Conservation (phyloP, 257 asterid genomes). For the Asclepias syriaca region DNA sequence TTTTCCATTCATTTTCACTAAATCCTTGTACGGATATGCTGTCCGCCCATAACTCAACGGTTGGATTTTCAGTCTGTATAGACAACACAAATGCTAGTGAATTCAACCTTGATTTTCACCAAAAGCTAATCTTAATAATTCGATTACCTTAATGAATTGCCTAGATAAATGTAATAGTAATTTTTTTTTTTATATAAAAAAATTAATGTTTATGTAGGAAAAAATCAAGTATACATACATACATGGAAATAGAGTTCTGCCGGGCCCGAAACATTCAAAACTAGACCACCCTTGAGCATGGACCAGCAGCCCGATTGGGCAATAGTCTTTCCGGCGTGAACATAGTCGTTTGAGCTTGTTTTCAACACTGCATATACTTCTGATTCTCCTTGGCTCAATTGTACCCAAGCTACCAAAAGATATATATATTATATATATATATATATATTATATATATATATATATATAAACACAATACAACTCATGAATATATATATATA, state of each 20-base stretch:
- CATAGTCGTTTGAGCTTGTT: conserved; percentile 2
- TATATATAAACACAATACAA: too few relatives aligned
- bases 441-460: too few relatives aligned
- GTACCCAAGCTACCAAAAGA: conserved; percentile 34
- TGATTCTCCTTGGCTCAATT: conserved; percentile 30
- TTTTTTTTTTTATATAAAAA: too few relatives aligned
- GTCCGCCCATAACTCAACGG: conserved; percentile 23
- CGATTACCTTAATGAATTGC: too few relatives aligned
- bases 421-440: too few relatives aligned
- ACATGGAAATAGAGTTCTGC: conserved; percentile 27
- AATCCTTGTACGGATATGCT: conserved; percentile 64
- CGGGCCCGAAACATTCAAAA: conserved; percentile 25
- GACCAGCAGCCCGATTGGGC: conserved; percentile 48
- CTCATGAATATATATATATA: too few relatives aligned
- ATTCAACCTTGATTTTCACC: too few relatives aligned
- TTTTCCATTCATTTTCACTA: conserved; percentile 48
- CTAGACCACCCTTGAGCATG: conserved; percentile 42
- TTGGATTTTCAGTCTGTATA: conserved; percentile 18
- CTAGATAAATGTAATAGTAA: too few relatives aligned
- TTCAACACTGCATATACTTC: conserved; percentile 23
- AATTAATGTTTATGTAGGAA: neutral
- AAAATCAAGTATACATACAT: conserved; percentile 13
- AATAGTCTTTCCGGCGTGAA: conserved; percentile 25
- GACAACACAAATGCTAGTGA: neutral
- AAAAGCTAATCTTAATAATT: too few relatives aligned